Evolutionary conservation across 176 grass and related monocot genomes (phyloP), one percentile per base, ranked within the genome.

Genomic region (Oryza rufipogon): DNA sequence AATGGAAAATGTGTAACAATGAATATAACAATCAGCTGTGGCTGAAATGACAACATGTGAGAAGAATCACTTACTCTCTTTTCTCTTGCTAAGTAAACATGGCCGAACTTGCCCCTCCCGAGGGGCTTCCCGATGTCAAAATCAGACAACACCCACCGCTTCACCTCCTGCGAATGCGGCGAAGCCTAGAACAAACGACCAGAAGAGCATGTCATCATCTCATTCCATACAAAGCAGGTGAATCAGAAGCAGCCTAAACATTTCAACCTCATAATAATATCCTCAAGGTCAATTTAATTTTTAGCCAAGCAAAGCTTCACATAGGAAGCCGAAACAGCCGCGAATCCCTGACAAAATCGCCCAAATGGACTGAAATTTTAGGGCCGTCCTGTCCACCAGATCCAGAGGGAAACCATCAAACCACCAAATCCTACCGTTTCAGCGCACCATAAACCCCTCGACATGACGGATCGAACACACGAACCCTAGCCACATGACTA

Each of bases 21-120:
- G 66, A 39, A 56, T 63, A 38, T 38, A 80, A 34, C 41, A 60
- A 71, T 70, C 36, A 48, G 23, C 9, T 20, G 4, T 44, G 47
- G 60, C 17, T 34, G 11, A 34, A 13, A 11, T 14, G 64, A 49
- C 56, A 3, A 3, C 13, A 1, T 54, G 51, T 19, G 25, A 66
- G 12, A 32, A n/a, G 42, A 26, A 47, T 71, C 19, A 64, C 66
- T 77, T 92, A 96, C 96, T 84, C 74, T 94, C 26, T 94, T 99
- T 84, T 99, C 96, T 85, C 88, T 94, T 78, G 96, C 93, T 61
- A 99, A 54, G 65, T 94, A 99, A 9, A 99, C 96, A 70, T 99
- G 96, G 44, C 96, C 96, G 64, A 99, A 99, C 48, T 99, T 99
- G 25, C 96, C 96, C 81, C 93, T 93, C 32, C 96, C 96, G 8